A percentile compares a stretch with the other conserved stretches of the same genome.
Conservation (phyloP, 1,139 yeast genomes). For the Candida smagusa region DNA sequence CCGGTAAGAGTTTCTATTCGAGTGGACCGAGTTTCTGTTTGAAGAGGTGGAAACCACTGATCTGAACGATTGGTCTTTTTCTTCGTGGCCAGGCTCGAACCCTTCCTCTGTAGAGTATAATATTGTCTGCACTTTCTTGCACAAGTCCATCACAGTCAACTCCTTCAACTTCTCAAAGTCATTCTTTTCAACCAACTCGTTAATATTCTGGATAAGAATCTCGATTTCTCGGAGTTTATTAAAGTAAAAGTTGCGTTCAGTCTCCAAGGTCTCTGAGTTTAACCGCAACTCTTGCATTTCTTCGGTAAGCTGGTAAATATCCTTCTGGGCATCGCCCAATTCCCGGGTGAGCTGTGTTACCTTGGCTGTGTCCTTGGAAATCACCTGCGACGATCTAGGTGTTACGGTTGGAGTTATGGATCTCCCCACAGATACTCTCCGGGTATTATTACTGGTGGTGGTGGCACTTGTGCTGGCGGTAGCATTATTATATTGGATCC, state of each 20-base stretch:
- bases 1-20: not conserved
- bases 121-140: constrained; percentile 67
- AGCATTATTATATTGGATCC: constrained; percentile 1
- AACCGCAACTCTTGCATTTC: constrained; percentile 53
- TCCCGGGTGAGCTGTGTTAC: constrained; percentile 11
- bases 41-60: not conserved
- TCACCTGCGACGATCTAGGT: not conserved
- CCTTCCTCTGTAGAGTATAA: constrained; percentile 83
- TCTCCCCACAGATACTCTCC: constrained; percentile 2
- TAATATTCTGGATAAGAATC: constrained; percentile 66
- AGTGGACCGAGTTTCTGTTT: not conserved
- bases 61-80: constrained; percentile 6
- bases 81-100: constrained; percentile 44
- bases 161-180: constrained; percentile 27
- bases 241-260: constrained; percentile 88
- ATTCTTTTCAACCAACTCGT: constrained; percentile 36
- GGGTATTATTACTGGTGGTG: not conserved
- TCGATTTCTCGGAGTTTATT: constrained; percentile 88
- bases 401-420: constrained; percentile 6
- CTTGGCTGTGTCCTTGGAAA: constrained; percentile 5
- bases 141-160: constrained; percentile 36
- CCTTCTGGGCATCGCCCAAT: constrained; percentile 15
- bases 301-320: constrained; percentile 39
- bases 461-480: not conserved
- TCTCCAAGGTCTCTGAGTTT: constrained; percentile 58